Evolutionary conservation across 495 filamentous ascomycete genomes (phyloP), one percentile per base, ranked within the genome.

Genomic region (Lepraria neglecta): DNA sequence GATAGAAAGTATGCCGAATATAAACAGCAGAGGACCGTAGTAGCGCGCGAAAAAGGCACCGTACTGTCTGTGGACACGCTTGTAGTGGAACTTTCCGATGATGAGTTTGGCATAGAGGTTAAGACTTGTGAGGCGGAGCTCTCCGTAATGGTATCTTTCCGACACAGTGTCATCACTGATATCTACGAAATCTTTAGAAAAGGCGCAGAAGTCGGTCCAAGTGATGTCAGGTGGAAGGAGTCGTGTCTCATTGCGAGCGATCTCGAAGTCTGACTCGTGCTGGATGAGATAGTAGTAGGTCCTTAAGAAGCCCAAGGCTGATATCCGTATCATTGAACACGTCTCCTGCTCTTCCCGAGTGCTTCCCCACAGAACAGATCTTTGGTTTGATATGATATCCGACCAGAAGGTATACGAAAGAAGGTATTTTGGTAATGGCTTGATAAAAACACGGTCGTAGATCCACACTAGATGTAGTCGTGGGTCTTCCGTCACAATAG

Each of bases 391-490:
- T 1, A 82, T 63, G 42, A 72, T 56, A 0, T 50, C 4, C n/a
- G 59, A 6, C 78, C 80, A 85, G 64, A 84, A 83, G 3, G 60
- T 66, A 14, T 67, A 53, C 0, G 69, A 72, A 15, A 79, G 72
- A 2, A 85, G 75, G 59, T 74, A 84, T 15, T 58, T 21, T 0
- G 82, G 83, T 0, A 86, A 55, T 0, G 81, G 82, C 58, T 85
- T 86, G 58, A 86, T 69, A 66, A 74, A 83, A 28, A 85, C 76
- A 3, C 69, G 61, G 17, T 72, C 61, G 19, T 78, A 64, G 35
- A 69, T 64, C 83, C 81, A 86, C 6, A 85, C 73, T 0, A 85
- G 74, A 62, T 87, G 83, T 14, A 84, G 68, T 3, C 72, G 66
- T 0, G 74, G 70, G 35, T 80, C 59, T 55, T 87, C 81, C 3